Percentiles rank a stretch among this genome's conserved stretches.
Evolutionary conservation across 768 basidiomycete species (phyloP).

Genomic region (Lentinula raphanica): DNA sequence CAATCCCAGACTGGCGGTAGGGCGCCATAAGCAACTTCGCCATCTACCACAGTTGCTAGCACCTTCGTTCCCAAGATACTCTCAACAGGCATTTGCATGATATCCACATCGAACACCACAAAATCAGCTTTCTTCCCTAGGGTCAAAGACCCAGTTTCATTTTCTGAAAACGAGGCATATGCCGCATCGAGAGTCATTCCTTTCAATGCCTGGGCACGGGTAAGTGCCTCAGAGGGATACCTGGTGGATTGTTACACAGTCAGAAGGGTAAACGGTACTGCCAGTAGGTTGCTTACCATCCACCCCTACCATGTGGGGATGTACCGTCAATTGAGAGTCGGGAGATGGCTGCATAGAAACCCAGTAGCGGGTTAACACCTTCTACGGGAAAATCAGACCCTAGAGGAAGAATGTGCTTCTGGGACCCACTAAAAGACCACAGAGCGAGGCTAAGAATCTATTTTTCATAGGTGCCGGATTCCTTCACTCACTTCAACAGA

Average conservation of each 20-base stretch:
- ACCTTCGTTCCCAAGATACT: conserved; percentile 69
- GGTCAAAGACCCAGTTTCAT: conserved; percentile 63
- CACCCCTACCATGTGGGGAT: conserved; percentile 77
- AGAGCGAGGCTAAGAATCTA: not conserved
- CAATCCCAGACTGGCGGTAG: no score
- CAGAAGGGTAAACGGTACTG: conserved; percentile 1
- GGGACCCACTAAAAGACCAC: conserved; percentile 44
- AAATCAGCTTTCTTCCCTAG: conserved; percentile 86
- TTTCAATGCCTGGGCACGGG: conserved; percentile 76
- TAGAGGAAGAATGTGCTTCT: conserved; percentile 58
- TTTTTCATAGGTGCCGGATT: not conserved
- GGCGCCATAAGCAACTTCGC: conserved; percentile 56
- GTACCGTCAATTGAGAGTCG: conserved; percentile 61
- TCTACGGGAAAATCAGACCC: conserved; percentile 97
- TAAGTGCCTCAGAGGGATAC: conserved; percentile 72
- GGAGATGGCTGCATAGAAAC: conserved; percentile 86
- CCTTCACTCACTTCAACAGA: conserved; percentile 54
- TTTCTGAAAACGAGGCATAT: conserved; percentile 78
- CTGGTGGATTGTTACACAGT: conserved; percentile 38
- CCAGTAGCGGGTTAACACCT: conserved; percentile 80
- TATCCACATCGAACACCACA: conserved; percentile 75
- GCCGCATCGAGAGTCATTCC: conserved; percentile 91
- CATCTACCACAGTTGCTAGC: conserved; percentile 71
- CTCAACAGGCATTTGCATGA: conserved; percentile 56
- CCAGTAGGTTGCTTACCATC: conserved; percentile 62